A percentile compares a stretch with the other conserved stretches of the same genome.
Conservation (phyloP, 2,329 filamentous ascomycete species). For the Penicillium vulpinum region DNA sequence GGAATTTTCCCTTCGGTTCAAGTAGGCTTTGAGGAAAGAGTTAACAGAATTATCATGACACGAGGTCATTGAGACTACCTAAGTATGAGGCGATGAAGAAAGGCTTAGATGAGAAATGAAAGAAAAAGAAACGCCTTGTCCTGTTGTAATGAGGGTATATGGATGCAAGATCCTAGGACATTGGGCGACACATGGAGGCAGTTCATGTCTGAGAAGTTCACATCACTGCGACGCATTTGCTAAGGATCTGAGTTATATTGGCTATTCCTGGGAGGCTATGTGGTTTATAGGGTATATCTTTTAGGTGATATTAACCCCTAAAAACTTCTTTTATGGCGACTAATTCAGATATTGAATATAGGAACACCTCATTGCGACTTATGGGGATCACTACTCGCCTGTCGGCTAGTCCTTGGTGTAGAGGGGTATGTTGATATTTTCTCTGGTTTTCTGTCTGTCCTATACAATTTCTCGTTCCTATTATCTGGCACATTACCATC, state of each 20-base stretch:
- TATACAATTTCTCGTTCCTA: neutral
- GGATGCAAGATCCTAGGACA: neutral
- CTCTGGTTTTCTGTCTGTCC: neutral
- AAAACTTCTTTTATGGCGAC: neutral
- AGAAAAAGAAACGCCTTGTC: neutral
- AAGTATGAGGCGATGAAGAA: neutral
- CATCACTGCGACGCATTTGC: neutral
- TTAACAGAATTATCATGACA: neutral
- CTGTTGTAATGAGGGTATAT: neutral
- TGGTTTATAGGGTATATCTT: neutral
- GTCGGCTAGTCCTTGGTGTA: slow-evolving; percentile 32
- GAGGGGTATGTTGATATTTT: slow-evolving; percentile 16
- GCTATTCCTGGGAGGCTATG: neutral
- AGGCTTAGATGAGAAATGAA: neutral
- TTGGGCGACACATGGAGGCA: neutral
- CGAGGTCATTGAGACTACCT: neutral
- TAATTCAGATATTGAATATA: neutral
- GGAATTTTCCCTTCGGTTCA: neutral
- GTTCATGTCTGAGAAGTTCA: neutral
- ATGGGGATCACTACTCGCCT: slow-evolving; percentile 31
- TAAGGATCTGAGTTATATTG: neutral
- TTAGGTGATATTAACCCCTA: neutral
- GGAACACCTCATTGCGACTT: slow-evolving; percentile 12
- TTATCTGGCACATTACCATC: neutral
- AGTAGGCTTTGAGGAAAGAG: neutral